Percentiles rank a stretch among this genome's conserved stretches.
phyloP scores from a whole-genome alignment of 2,329 filamentous ascomycete genomes.

The Fusarium sp. region DNA sequence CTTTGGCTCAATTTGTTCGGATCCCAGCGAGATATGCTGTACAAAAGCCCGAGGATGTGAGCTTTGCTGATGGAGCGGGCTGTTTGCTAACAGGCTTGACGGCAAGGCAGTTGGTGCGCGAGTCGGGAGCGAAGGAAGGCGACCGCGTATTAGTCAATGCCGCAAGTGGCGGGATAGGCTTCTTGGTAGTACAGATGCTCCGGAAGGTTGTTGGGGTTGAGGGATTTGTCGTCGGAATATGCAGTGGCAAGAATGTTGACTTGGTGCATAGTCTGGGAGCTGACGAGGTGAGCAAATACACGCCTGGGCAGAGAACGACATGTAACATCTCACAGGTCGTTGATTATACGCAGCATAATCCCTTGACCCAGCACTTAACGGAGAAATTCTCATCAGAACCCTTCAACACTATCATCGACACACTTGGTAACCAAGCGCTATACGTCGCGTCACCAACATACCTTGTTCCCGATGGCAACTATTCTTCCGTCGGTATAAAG shows the following conservation, averaged over 20 bases:
- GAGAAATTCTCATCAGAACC: not conserved
- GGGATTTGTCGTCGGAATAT: conserved; percentile 2
- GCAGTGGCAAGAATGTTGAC: not conserved
- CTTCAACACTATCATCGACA: conserved; percentile 11
- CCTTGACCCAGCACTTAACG: not conserved
- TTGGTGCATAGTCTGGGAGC: conserved; percentile 8
- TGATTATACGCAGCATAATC: not conserved
- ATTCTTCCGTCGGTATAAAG: conserved; percentile 14
- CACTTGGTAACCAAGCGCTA: conserved; percentile 1
- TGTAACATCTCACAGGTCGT: not conserved
- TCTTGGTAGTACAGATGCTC: conserved; percentile 7
- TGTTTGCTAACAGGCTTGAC: conserved; percentile 56
- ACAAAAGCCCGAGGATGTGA: conserved; percentile 49
- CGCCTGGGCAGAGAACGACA: not conserved
- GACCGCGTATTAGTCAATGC: conserved; percentile 9
- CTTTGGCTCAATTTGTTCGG: conserved; percentile 56
- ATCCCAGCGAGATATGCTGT: conserved; percentile 53
- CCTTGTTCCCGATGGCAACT: not conserved
- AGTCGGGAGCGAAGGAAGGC: conserved; percentile 52
- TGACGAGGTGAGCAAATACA: not conserved
- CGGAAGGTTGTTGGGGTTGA: not conserved
- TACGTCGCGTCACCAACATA: conserved; percentile 10
- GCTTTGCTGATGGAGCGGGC: conserved; percentile 53
- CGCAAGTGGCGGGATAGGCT: conserved; percentile 11
- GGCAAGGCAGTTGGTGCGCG: conserved; percentile 54